Base-by-base conservation (phyloP, 2,329 filamentous ascomycete species). In the Amesomyces nigricolor region DNA sequence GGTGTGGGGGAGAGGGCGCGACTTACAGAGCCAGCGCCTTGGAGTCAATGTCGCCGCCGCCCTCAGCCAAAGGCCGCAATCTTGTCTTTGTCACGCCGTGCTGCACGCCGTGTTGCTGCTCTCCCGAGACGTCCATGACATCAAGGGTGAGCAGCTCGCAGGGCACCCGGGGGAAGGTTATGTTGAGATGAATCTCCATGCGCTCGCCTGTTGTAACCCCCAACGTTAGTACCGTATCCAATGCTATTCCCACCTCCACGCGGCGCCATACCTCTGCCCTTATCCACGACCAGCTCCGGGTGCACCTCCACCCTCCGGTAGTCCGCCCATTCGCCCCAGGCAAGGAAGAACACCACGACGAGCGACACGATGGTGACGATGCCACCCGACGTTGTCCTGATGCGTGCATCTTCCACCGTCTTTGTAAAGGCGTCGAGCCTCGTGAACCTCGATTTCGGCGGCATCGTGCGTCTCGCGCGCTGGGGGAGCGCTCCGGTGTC, bases 111-210 rank as follows among this genome's bases (percentile, higher is more conserved):
- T 91, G 89, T 72, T 99, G 94, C 68, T 96, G 88, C 73, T 99
- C 94, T 61, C 94, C 94, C 19, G 91, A 96, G 26, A 97, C 92
- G 73, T 99, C 94, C 94, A 99, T 99, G 54, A 99, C 92, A 71
- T 99, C 94, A 65, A 99, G 85, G 11, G 94, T 96, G 62, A 97
- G 78, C 50, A 99, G 83, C 72, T 97, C 92, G 75, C 94, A 99
- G 9, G 94, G 94, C 63, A 99, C 82, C 60, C 86, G 85, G 9
- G 94, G 94, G 70, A 99, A 99, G 46, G 90, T 94, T 58, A 99
- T 86, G 76, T 99, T 99, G 73, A 99, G 82, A 71, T 96, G 91
- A 62, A 99, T 99, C 71, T 97, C 94, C 92, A 99, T 97, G 72
- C 92, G 90, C 78, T 99, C 91, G 71, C 90, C 88, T 90, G 64